Percentiles rank a stretch among this genome's conserved stretches.
These are phyloP conservation scores for Porphyrellus cyaneotinctus DNA, from an alignment of 768 basidiomycete species.

Conservation along the genomic window DNA sequence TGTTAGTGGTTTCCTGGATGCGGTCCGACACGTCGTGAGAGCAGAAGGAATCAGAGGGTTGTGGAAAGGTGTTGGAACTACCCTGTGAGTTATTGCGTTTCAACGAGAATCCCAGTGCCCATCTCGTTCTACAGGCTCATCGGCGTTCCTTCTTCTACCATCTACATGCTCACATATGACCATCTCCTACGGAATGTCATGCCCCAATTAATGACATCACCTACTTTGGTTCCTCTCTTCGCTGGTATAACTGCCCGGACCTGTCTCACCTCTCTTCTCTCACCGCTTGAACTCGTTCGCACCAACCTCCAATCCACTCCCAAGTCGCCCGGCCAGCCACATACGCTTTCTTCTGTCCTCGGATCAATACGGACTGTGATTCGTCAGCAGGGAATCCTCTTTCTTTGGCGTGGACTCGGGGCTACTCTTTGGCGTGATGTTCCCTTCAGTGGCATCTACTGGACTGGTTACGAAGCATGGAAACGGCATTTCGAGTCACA, in stretches of 20 bases:
- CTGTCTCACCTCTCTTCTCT: slow-evolving; percentile 69
- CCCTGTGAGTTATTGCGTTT: slow-evolving; percentile 54
- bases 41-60: slow-evolving; percentile 81
- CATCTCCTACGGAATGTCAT: slow-evolving; percentile 65
- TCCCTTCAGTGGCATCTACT: slow-evolving; percentile 95
- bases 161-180: slow-evolving; percentile 96
- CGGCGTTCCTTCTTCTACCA: slow-evolving; percentile 85
- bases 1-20: slow-evolving; percentile 83
- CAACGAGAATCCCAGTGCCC: neutral
- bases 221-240: slow-evolving; percentile 60
- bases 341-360: slow-evolving; percentile 75
- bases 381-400: slow-evolving; percentile 56
- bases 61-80: slow-evolving; percentile 94
- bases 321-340: slow-evolving; percentile 59
- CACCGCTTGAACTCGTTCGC: slow-evolving; percentile 89
- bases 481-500: slow-evolving; percentile 58
- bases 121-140: slow-evolving; percentile 55
- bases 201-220: slow-evolving; percentile 54
- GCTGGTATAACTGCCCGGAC: slow-evolving; percentile 85
- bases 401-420: slow-evolving; percentile 87
- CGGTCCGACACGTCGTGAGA: slow-evolving; percentile 71
- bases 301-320: slow-evolving; percentile 93
- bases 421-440: slow-evolving; percentile 96
- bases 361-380: slow-evolving; percentile 57
- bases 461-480: slow-evolving; percentile 89